Evolutionary conservation across 2,329 filamentous ascomycete genomes (phyloP), one percentile per base, ranked within the genome.

Genomic region (Pseudohalonectria lignicola): DNA sequence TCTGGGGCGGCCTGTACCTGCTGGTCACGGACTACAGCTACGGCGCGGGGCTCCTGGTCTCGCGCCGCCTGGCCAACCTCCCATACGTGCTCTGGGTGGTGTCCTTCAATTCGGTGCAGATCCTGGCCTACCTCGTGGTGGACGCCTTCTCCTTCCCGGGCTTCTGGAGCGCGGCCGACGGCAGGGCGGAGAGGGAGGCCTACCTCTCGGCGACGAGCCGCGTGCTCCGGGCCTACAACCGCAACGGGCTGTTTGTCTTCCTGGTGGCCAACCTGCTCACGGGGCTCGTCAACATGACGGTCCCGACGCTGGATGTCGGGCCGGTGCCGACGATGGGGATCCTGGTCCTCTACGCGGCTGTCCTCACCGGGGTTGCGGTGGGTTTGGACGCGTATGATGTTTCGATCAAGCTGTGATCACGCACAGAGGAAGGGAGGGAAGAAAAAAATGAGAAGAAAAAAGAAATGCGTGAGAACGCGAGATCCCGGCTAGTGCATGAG

Each of bases 11-110:
- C 1, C 64, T 94, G 11, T 94, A 87, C 60, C 64, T 74, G 36
- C 49, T 86, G 19, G 71, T 76, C 25, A 86, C 82, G 1, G 74
- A 71, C 49, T 81, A 80, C 52, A 62, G 60, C 10, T 81, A 82
- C 46, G 87, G 86, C 5, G 69, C 86, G 25, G 77, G 77, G 6
- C 67, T 94, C 20, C 69, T 69, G 12, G 86, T 95, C 7, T 96
- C 92, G 5, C 81, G 92, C 16, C 80, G 92, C 1, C 66, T 96
- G 41, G 92, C 90, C 8, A 98, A 98, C 52, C 69, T 95, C 44
- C 87, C 92, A 0, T 98, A 98, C 55, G 74, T 96, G 31, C 67
- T 94, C 32, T 96, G 90, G 87, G 82, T 94, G 7, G 73, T 79
- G n/a, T 81, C 86, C 3, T 95, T 92, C 67, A 98, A 96, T 63